Evolutionary conservation across 2,329 filamentous ascomycete species (phyloP).

Genomic region (Neofusicoccum sp.): DNA sequence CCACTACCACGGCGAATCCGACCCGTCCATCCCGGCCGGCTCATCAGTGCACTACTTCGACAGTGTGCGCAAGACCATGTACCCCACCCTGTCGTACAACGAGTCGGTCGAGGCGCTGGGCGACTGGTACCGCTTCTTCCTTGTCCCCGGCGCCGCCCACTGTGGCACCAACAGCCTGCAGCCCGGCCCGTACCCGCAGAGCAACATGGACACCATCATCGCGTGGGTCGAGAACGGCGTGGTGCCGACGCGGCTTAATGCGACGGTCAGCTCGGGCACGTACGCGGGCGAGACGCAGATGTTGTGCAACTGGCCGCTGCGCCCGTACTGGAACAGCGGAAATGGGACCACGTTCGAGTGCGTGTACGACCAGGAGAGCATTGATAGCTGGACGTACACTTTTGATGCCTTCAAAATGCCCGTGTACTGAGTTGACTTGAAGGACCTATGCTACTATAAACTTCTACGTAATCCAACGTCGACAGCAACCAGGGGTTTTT

Average conservation of each 20-base stretch:
- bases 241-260: slow-evolving; percentile 42
- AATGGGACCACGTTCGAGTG: slow-evolving; percentile 11
- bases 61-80: slow-evolving; percentile 56
- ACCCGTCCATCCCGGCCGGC: slow-evolving; percentile 55
- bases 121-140: slow-evolving; percentile 59
- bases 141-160: slow-evolving; percentile 22
- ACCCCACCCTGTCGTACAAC: slow-evolving; percentile 27
- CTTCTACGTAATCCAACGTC: too few relatives aligned
- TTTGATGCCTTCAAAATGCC: slow-evolving; percentile 17
- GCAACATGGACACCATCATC: slow-evolving; percentile 23
- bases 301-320: slow-evolving; percentile 46
- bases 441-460: neutral
- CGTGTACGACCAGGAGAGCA: slow-evolving; percentile 12
- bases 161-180: slow-evolving; percentile 23
- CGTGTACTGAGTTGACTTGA: slow-evolving; percentile 20
- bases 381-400: slow-evolving; percentile 17
- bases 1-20: slow-evolving; percentile 61
- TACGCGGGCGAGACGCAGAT: slow-evolving; percentile 39
- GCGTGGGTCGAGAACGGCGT: slow-evolving; percentile 29
- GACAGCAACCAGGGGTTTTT: too few relatives aligned
- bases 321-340: slow-evolving; percentile 27
- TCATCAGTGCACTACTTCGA: slow-evolving; percentile 60
- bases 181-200: slow-evolving; percentile 23
- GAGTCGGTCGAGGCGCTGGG: slow-evolving; percentile 40
- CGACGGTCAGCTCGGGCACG: slow-evolving; percentile 36